Conservation (phyloP, 768 basidiomycete species). For the Suillus sp. region DNA sequence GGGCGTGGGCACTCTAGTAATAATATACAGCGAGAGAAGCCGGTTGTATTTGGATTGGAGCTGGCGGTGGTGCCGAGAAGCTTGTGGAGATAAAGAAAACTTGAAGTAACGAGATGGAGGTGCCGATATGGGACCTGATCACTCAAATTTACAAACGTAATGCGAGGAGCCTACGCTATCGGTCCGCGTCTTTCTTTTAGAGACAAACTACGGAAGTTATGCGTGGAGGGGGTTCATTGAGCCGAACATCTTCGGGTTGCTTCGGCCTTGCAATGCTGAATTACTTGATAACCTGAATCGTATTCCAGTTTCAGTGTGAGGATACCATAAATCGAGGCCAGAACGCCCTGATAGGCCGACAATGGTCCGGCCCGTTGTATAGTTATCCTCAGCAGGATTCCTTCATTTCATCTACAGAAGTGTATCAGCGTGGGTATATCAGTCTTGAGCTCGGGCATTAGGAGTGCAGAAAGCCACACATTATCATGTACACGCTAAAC, state of each 20-base stretch:
- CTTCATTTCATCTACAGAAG: not conserved
- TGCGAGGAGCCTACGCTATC: not conserved
- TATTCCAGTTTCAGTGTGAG: not conserved
- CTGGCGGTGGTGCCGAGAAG: slow-evolving; percentile 24
- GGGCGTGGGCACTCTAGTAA: slow-evolving; percentile 37
- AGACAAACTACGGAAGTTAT: too few species aligned
- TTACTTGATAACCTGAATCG: not conserved
- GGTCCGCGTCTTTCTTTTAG: not conserved
- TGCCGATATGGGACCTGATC: slow-evolving; percentile 33
- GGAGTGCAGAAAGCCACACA: not conserved
- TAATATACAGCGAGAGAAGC: slow-evolving; percentile 37
- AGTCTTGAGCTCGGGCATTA: not conserved
- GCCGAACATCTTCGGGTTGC: not conserved
- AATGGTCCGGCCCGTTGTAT: not conserved
- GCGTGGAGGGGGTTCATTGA: not conserved
- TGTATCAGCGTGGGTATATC: not conserved
- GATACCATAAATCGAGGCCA: not conserved
- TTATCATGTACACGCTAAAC: not conserved
- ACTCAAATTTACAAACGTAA: slow-evolving; percentile 9
- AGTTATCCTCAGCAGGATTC: not conserved
- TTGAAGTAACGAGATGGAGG: slow-evolving; percentile 21
- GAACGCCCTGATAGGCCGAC: not conserved
- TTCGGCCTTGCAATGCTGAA: not conserved
- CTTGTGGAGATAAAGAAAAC: slow-evolving; percentile 27
- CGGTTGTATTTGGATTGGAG: slow-evolving; percentile 35